These are phyloP conservation scores for Apophysomyces elegans DNA, from an alignment of 371 early-diverging fungal genomes.

Conservation along the genomic window DNA sequence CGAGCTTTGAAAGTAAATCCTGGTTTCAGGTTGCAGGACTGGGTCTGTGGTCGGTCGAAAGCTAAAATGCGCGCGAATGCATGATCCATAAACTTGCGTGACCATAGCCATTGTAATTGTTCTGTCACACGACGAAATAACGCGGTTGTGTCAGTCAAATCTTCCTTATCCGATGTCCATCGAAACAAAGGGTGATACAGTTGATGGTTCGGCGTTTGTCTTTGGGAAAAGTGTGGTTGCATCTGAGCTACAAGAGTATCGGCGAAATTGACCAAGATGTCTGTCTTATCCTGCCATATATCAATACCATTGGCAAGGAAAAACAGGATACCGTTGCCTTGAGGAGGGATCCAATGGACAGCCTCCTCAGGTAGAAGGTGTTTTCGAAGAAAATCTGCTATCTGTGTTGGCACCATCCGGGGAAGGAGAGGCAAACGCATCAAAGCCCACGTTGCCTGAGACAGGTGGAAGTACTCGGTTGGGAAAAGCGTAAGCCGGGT, in stretches of 20 bases:
- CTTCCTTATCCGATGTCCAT: conserved; percentile 60
- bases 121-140: conserved; percentile 50
- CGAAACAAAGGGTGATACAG: conserved; percentile 71
- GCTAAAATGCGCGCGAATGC: conserved; percentile 43
- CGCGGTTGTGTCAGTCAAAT: conserved; percentile 34
- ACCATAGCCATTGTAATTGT: conserved; percentile 65
- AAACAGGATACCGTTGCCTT: conserved; percentile 61
- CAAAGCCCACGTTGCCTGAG: neutral
- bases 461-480: conserved; percentile 18
- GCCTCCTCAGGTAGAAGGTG: conserved; percentile 9
- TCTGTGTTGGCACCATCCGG: conserved; percentile 1
- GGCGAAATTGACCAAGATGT: conserved; percentile 31
- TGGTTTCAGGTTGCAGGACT: conserved; percentile 1
- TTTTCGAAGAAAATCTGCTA: neutral
- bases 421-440: neutral
- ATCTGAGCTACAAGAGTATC: conserved; percentile 40
- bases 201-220: conserved; percentile 44
- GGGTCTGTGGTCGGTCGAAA: conserved; percentile 16
- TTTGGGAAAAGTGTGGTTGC: conserved; percentile 47
- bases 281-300: conserved; percentile 28
- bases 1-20: conserved; percentile 10
- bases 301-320: conserved; percentile 60
- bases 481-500: conserved; percentile 54
- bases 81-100: conserved; percentile 54
- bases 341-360: conserved; percentile 9